These are phyloP conservation scores for Kodamaea jinghongensis DNA, from an alignment of 805 yeast genomes.

Conservation along the genomic window DNA sequence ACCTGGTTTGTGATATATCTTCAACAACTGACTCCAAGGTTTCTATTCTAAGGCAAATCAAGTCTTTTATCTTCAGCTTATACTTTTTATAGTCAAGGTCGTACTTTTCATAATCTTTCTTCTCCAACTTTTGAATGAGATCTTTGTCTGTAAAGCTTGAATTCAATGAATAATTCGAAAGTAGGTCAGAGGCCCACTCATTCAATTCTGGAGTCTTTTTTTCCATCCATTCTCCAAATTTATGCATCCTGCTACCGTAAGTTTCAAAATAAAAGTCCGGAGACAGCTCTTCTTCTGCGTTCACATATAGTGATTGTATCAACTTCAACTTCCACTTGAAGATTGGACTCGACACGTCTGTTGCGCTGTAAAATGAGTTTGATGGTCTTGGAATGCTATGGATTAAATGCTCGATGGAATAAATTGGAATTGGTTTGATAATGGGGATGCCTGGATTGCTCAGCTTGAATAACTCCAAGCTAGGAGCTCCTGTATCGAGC, in stretches of 20 bases:
- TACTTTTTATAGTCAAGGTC: constrained; percentile 25
- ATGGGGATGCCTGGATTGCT: constrained; percentile 26
- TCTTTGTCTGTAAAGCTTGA: constrained; percentile 24
- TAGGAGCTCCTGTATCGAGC: constrained; percentile 33
- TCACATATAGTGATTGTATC: constrained; percentile 27
- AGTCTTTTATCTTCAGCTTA: constrained; percentile 28
- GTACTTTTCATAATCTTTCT: not conserved
- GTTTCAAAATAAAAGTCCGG: constrained; percentile 20
- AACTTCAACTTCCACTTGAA: constrained; percentile 32
- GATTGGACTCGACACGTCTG: constrained; percentile 16
- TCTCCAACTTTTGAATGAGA: constrained; percentile 19
- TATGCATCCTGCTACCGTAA: constrained; percentile 29
- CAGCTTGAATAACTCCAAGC: constrained; percentile 32
- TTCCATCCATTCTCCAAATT: constrained; percentile 26
- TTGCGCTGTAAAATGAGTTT: constrained; percentile 15
- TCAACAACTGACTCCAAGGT: constrained; percentile 18
- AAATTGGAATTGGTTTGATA: constrained; percentile 33
- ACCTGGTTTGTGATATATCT: constrained; percentile 12
- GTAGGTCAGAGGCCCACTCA: constrained; percentile 14
- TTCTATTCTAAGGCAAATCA: constrained; percentile 21
- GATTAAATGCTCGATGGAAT: constrained; percentile 31
- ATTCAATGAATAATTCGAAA: constrained; percentile 20
- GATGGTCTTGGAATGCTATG: constrained; percentile 22
- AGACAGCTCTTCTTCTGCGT: constrained; percentile 10
- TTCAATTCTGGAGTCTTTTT: not conserved